Base-by-base conservation (phyloP, 768 basidiomycete species). In the Kwoniella botswanensis region DNA sequence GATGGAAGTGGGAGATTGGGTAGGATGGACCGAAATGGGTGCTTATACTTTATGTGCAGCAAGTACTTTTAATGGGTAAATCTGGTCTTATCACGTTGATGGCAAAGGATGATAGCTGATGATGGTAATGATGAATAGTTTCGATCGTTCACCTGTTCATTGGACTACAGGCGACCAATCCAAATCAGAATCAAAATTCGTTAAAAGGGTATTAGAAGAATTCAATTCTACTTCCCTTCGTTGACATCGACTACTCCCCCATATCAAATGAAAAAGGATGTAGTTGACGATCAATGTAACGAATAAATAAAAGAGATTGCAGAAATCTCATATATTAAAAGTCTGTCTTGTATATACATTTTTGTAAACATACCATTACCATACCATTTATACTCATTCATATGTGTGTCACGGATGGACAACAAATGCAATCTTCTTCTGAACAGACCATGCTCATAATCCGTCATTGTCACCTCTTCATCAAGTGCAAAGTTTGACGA, bases 11-110 rank as follows among this genome's bases (percentile, higher is more conserved):
- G 97, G 97, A 7, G 97, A 99, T 82, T 99, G 97, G 97, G 88
- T 99, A 18, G 92, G 91, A n/a, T 99, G 95, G 85, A 90, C 91
- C 67, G 90, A 93, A 82, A 98, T 99, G 97, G 97, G 97, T 41
- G 97, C 97, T 42, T 99, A 99, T 85, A 98, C 97, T n/a, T 86
- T 94, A 70, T 97, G 94, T 80, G 97, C 97, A 0, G 94, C 97
- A 64, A 94, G 92, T 85, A 91, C 90, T 85, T 98, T 98, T 87
- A 96, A 95, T 80, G 93, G 93, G 65, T 81, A 52, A 69, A 74
- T 70, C 41, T 9, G 18, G 5, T 10, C 26, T 17, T 17, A 24
- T 12, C 43, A 11, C 21, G 24, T 21, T 4, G 4, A 29, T 41
- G 17, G 24, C 22, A 12, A 41, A 15, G 35, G 35, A 18, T 24